Percentiles rank a stretch among this genome's conserved stretches.
Evolutionary conservation across 805 yeast genomes (phyloP).

Genomic region (Zygotorulaspora sp.): DNA sequence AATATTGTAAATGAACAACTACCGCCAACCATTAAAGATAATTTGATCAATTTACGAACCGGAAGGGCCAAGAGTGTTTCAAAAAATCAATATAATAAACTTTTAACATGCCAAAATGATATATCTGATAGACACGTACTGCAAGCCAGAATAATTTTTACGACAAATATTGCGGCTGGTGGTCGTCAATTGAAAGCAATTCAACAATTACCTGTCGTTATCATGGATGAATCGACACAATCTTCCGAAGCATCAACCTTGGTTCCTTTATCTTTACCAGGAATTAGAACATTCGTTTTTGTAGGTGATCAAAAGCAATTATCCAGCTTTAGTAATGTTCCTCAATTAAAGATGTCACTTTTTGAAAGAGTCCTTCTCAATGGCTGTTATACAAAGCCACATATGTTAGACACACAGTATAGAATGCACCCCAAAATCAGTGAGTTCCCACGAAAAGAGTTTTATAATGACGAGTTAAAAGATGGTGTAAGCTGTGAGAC

Average conservation of each 20-base stretch:
- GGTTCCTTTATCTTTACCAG: slow-evolving; percentile 66
- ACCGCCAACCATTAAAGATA: slow-evolving; percentile 43
- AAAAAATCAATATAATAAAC: slow-evolving; percentile 47
- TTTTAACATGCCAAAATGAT: slow-evolving; percentile 41
- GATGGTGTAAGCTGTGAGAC: slow-evolving; percentile 58
- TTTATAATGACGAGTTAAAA: slow-evolving; percentile 46
- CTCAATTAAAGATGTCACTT: slow-evolving; percentile 59
- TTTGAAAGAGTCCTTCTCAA: slow-evolving; percentile 63
- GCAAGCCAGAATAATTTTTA: slow-evolving; percentile 65
- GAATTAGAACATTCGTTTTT: slow-evolving; percentile 60
- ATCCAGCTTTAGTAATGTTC: slow-evolving; percentile 66
- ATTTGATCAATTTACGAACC: slow-evolving; percentile 41
- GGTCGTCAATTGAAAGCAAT: slow-evolving; percentile 57
- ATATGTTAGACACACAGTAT: slow-evolving; percentile 65
- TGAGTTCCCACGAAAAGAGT: slow-evolving; percentile 51
- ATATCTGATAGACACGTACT: slow-evolving; percentile 49
- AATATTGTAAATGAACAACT: slow-evolving; percentile 51
- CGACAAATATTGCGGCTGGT: slow-evolving; percentile 71
- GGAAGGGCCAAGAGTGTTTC: slow-evolving; percentile 41
- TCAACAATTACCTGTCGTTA: slow-evolving; percentile 56
- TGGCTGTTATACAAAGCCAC: slow-evolving; percentile 56
- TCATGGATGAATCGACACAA: slow-evolving; percentile 77
- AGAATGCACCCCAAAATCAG: slow-evolving; percentile 64
- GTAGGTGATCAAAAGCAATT: slow-evolving; percentile 76
- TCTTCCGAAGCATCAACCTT: slow-evolving; percentile 69